Conservation (phyloP, 345 rosid genomes). For the Orychophragmus violaceus region DNA sequence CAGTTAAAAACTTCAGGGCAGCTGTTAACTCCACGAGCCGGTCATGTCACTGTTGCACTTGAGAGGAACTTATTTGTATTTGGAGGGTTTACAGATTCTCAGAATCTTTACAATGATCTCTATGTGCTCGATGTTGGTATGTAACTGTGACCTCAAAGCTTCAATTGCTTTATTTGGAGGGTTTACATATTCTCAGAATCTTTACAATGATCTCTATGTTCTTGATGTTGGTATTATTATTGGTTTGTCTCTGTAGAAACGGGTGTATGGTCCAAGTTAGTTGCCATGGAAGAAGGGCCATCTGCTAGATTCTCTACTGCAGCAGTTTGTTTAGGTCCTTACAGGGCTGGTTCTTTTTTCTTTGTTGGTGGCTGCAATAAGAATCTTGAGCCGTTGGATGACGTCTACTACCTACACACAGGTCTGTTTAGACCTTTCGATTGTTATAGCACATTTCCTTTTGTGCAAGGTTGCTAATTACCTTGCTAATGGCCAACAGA, state of each 20-base stretch:
- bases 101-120: slow-evolving; percentile 69
- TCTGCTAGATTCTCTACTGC: slow-evolving; percentile 85
- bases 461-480: slow-evolving; percentile 1
- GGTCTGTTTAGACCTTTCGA: slow-evolving; percentile 37
- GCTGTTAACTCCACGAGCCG: slow-evolving; percentile 83
- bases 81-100: slow-evolving; percentile 90
- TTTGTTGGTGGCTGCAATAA: slow-evolving; percentile 90
- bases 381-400: slow-evolving; percentile 87
- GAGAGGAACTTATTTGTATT: slow-evolving; percentile 81
- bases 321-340: slow-evolving; percentile 80
- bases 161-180: neutral
- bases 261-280: slow-evolving; percentile 72
- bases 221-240: too few species aligned
- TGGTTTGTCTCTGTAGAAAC: slow-evolving; percentile 43
- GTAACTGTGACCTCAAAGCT: slow-evolving; percentile 21
- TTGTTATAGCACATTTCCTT: neutral
- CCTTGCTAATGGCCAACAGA: slow-evolving; percentile 35
- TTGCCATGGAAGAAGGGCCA: slow-evolving; percentile 64
- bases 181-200: too few species aligned
- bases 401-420: slow-evolving; percentile 76
- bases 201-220: too few species aligned
- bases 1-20: slow-evolving; percentile 66
- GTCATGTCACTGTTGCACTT: slow-evolving; percentile 72
- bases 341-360: slow-evolving; percentile 56
- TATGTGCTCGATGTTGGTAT: slow-evolving; percentile 83